A percentile compares a stretch with the other conserved stretches of the same genome.
Conservation (phyloP, 1,284 basidiomycete genomes). For the Leccinum angustisporum region DNA sequence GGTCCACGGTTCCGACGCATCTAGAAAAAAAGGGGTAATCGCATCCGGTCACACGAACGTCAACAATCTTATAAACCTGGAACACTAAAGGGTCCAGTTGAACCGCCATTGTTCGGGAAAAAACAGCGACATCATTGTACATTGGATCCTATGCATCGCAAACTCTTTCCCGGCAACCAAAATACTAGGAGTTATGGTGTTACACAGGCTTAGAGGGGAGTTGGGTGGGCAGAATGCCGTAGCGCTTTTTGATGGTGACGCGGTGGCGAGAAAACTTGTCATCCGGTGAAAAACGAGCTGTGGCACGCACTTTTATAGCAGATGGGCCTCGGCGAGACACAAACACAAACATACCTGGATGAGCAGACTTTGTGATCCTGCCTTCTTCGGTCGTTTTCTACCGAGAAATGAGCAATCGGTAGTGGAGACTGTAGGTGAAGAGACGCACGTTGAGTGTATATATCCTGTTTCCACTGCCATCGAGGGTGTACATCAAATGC, state of each 20-base stretch:
- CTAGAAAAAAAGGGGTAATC: background rate
- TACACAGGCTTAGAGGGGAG: constrained; percentile 75
- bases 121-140: background rate
- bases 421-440: background rate
- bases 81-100: no score
- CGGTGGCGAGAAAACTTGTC: constrained; percentile 97
- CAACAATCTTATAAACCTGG: background rate
- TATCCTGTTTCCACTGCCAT: constrained; percentile 75
- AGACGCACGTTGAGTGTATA: constrained; percentile 85
- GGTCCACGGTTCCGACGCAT: background rate
- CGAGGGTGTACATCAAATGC: constrained; percentile 93
- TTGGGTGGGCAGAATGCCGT: constrained; percentile 83
- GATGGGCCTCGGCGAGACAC: no score
- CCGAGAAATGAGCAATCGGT: constrained; percentile 8
- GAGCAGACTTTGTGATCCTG: constrained; percentile 88
- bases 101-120: background rate
- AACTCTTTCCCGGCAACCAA: background rate
- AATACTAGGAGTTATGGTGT: no score
- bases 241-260: constrained; percentile 92
- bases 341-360: constrained; percentile 65
- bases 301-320: constrained; percentile 8
- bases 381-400: constrained; percentile 84
- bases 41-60: background rate
- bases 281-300: constrained; percentile 94
- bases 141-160: background rate